These are phyloP conservation scores for Hyphodiscus sp. DNA, from an alignment of 2,329 filamentous ascomycete genomes.

Conservation along the genomic window DNA sequence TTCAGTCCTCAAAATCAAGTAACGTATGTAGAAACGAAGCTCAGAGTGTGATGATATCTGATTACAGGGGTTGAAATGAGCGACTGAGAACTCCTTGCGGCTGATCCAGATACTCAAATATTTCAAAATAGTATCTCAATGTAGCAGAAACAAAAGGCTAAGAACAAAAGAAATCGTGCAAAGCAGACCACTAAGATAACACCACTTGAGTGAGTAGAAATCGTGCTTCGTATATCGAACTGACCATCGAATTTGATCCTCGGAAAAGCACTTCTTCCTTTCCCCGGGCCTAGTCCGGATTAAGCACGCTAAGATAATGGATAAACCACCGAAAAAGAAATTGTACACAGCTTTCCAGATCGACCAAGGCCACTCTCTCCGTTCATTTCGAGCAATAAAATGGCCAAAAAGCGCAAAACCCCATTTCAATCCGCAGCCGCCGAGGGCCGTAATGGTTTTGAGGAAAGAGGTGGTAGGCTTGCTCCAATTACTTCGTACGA, in stretches of 20 bases:
- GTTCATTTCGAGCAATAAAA: neutral
- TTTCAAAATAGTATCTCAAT: too few relatives aligned
- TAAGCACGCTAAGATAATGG: neutral
- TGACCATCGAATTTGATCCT: too few relatives aligned
- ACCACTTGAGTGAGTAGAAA: neutral
- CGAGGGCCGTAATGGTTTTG: conserved; percentile 6
- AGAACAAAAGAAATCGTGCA: too few relatives aligned
- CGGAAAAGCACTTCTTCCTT: neutral
- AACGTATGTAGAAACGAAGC: too few relatives aligned
- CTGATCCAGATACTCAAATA: too few relatives aligned
- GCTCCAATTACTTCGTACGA: conserved; percentile 49
- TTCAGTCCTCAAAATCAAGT: too few relatives aligned
- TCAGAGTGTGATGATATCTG: too few relatives aligned
- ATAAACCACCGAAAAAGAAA: neutral
- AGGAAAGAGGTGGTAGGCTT: conserved; percentile 19
- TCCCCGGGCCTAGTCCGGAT: neutral
- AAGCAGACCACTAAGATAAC: too few relatives aligned
- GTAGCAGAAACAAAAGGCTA: too few relatives aligned
- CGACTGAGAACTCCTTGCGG: too few relatives aligned
- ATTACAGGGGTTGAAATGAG: too few relatives aligned
- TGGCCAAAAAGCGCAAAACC: conserved; percentile 25
- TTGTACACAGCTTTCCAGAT: neutral
- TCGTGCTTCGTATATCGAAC: neutral
- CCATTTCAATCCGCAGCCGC: conserved; percentile 3
- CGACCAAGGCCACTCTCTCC: neutral